Conservation (phyloP, 306 rosid species). For the Cicer cuneatum region DNA sequence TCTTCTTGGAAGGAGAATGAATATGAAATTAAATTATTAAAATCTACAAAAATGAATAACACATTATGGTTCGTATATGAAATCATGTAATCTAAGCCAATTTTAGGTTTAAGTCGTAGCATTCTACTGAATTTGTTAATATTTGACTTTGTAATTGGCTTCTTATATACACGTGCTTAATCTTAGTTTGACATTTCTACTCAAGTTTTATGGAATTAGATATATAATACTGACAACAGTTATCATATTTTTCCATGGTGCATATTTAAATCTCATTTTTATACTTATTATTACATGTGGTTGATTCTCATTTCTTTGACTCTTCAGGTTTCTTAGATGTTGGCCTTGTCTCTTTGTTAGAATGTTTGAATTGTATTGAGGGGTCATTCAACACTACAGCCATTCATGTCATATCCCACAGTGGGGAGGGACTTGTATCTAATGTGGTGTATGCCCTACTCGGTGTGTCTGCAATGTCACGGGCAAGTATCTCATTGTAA, state of each 20-base stretch:
- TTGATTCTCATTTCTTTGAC: conserved; percentile 40
- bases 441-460: conserved; percentile 94
- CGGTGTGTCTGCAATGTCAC: conserved; percentile 98
- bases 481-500: conserved; percentile 58
- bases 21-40: conserved; percentile 22
- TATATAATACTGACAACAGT: conserved; percentile 6
- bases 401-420: conserved; percentile 78
- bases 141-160: conserved; percentile 21
- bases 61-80: conserved; percentile 2
- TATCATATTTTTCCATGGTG: neutral
- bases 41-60: conserved; percentile 14
- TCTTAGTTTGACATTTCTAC: neutral
- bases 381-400: conserved; percentile 72
- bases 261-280: neutral
- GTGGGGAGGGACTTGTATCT: conserved; percentile 96
- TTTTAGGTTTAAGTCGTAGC: conserved; percentile 19
- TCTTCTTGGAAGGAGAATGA: conserved; percentile 10
- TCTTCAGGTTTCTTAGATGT: conserved; percentile 89
- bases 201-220: conserved; percentile 16
- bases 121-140: conserved; percentile 16
- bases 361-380: conserved; percentile 60
- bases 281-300: conserved; percentile 19
- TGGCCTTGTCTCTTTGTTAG: conserved; percentile 72
- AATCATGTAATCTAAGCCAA: conserved; percentile 23
- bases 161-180: conserved; percentile 12